Conservation (phyloP, 495 filamentous ascomycete species). For the Penicillium simplicissimum region DNA sequence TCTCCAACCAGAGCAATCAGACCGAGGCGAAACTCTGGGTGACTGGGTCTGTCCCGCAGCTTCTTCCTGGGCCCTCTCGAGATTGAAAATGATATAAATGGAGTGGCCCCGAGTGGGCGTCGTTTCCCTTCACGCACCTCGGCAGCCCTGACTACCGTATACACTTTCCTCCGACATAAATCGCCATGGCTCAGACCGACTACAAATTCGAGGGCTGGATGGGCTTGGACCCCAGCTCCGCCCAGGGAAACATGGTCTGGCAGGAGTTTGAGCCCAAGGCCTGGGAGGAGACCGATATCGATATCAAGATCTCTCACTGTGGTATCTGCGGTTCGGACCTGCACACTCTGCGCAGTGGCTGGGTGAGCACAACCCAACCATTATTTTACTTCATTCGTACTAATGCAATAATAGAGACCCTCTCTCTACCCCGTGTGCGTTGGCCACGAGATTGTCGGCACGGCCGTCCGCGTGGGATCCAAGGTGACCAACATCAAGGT, state of each 20-base stretch:
- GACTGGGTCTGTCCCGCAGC: background rate
- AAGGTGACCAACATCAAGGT: conserved; percentile 67
- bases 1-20: background rate
- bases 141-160: background rate
- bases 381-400: background rate
- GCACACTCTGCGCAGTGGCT: conserved; percentile 74
- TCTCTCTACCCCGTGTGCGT: conserved; percentile 71
- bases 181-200: conserved; percentile 38
- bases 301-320: conserved; percentile 48
- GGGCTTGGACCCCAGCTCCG: conserved; percentile 56
- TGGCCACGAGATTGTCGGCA: conserved; percentile 85
- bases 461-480: conserved; percentile 69
- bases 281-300: conserved; percentile 78
- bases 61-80: background rate
- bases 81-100: conserved; percentile 18
- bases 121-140: background rate
- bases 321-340: conserved; percentile 60
- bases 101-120: conserved; percentile 2
- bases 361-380: conserved; percentile 43
- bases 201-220: conserved; percentile 86
- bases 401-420: conserved; percentile 31
- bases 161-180: background rate
- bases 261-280: conserved; percentile 74
- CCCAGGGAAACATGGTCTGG: conserved; percentile 79
- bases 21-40: background rate